Conservation (phyloP, 208 protist species). For the Polymyxa betae region DNA sequence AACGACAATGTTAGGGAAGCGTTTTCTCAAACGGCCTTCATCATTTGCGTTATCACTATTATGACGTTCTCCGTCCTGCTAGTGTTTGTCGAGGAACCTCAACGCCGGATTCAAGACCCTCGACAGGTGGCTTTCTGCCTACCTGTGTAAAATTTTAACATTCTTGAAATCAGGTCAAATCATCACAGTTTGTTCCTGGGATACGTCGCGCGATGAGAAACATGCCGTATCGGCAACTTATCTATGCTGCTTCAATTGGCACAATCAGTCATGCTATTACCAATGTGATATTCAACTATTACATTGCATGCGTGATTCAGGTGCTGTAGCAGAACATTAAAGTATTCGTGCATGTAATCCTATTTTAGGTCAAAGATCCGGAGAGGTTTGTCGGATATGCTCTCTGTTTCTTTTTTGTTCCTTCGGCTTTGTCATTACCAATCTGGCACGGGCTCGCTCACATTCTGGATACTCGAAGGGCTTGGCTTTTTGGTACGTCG, state of each 20-base stretch:
- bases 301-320: constrained; percentile 32
- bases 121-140: background rate
- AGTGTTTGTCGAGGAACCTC: constrained; percentile 11
- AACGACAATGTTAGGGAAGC: background rate
- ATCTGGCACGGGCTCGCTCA: background rate
- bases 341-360: background rate
- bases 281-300: constrained; percentile 1
- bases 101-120: background rate
- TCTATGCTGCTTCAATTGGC: constrained; percentile 24
- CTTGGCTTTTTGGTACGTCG: background rate
- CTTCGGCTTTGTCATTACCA: constrained; percentile 7
- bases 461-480: constrained; percentile 3
- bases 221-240: background rate
- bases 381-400: background rate
- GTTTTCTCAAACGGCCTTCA: background rate
- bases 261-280: constrained; percentile 9
- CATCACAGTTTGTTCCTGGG: constrained; percentile 38
- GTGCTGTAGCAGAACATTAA: background rate
- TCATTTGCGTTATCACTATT: background rate
- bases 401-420: constrained; percentile 25
- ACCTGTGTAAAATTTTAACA: background rate
- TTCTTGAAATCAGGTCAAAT: constrained; percentile 30
- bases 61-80: constrained; percentile 32
- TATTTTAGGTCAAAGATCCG: background rate
- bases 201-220: constrained; percentile 27